Percentiles rank a stretch among this genome's conserved stretches.
These are phyloP conservation scores for Pleurotus tuber-regium DNA, from an alignment of 768 basidiomycete genomes.

Conservation along the genomic window DNA sequence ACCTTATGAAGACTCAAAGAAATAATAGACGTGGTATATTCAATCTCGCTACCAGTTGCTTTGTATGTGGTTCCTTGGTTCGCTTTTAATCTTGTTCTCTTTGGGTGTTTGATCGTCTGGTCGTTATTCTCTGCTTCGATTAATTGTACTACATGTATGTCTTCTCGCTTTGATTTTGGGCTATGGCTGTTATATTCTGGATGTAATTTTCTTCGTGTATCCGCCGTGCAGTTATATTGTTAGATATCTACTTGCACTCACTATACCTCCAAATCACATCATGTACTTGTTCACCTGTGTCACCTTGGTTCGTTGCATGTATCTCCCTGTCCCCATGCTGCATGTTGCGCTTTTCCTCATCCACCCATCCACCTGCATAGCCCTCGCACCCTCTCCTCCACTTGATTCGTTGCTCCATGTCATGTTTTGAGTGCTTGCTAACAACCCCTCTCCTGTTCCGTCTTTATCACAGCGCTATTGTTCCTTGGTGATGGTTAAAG, in stretches of 20 bases:
- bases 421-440: neutral
- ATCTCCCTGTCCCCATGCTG: neutral
- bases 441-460: neutral
- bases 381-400: neutral
- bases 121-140: neutral
- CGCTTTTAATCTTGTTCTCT: neutral
- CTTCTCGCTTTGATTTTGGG: neutral
- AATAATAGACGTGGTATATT: neutral
- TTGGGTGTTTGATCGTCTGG: neutral
- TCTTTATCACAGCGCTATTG: no score
- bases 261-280: neutral
- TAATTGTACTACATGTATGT: neutral
- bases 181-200: neutral
- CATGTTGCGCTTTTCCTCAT: neutral
- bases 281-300: neutral
- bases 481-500: no score
- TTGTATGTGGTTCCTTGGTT: neutral
- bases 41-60: neutral
- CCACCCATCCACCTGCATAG: no score
- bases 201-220: neutral
- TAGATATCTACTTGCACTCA: neutral
- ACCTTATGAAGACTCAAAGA: neutral
- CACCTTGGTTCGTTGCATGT: no score
- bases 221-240: neutral
- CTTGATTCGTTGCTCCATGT: no score